Percentiles rank a stretch among this genome's conserved stretches.
Conservation (phyloP, 331 rosid species). For the Cydonia oblonga region DNA sequence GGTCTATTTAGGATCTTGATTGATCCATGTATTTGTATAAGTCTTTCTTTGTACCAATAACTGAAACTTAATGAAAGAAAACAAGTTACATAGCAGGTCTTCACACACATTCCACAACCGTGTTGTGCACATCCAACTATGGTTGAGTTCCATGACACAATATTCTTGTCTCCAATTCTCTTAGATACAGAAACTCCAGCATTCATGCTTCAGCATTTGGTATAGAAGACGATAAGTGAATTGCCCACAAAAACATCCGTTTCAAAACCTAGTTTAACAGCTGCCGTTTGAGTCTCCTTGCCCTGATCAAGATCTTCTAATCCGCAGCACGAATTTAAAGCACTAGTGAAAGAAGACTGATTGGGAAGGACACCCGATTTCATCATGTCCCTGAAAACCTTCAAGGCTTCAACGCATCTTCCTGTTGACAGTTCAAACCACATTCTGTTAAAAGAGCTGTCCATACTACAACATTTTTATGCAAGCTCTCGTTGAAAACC, state of each 20-base stretch:
- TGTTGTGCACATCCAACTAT: slow-evolving; percentile 62
- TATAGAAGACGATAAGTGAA: slow-evolving; percentile 41
- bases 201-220: slow-evolving; percentile 44
- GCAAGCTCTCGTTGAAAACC: slow-evolving; percentile 25
- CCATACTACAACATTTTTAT: slow-evolving; percentile 57
- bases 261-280: slow-evolving; percentile 41
- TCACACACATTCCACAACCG: slow-evolving; percentile 43
- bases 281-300: slow-evolving; percentile 29
- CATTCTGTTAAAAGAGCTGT: slow-evolving; percentile 59
- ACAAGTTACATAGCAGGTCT: too few species aligned
- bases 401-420: slow-evolving; percentile 39
- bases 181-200: slow-evolving; percentile 36
- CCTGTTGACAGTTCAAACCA: slow-evolving; percentile 36
- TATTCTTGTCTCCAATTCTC: slow-evolving; percentile 18
- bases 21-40: too few species aligned
- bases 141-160: slow-evolving; percentile 50
- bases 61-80: too few species aligned
- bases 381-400: slow-evolving; percentile 43
- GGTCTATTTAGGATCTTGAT: too few species aligned
- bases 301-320: slow-evolving; percentile 56
- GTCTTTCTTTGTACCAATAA: too few species aligned
- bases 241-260: slow-evolving; percentile 34
- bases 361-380: slow-evolving; percentile 29
- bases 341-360: slow-evolving; percentile 60
- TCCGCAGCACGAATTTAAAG: slow-evolving; percentile 42